phyloP scores from a whole-genome alignment of 2,329 filamentous ascomycete species.

The Chrysosphaeria jannelii region DNA sequence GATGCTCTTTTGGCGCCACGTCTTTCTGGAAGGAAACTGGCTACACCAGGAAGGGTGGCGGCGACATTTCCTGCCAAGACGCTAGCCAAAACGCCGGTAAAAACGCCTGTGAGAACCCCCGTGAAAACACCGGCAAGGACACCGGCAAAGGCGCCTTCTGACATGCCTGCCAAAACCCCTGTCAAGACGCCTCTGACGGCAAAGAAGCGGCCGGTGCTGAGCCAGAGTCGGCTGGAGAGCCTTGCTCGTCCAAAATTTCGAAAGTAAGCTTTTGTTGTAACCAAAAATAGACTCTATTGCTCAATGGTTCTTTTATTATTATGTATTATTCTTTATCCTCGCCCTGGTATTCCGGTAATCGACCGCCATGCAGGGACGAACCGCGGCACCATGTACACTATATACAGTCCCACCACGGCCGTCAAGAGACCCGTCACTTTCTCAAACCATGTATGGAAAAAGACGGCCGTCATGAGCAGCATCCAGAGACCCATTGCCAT shows the following conservation, averaged over 20 bases:
- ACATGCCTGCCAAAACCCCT: too few relatives aligned
- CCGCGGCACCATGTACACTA: slow-evolving; percentile 20
- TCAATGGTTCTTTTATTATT: background rate
- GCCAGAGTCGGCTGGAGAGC: slow-evolving; percentile 28
- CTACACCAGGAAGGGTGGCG: too few relatives aligned
- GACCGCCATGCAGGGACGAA: slow-evolving; percentile 16
- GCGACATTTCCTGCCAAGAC: background rate
- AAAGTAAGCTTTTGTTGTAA: slow-evolving; percentile 6
- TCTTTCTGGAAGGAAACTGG: slow-evolving; percentile 10
- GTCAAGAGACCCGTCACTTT: slow-evolving; percentile 33
- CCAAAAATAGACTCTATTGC: background rate
- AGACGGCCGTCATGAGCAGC: slow-evolving; percentile 93
- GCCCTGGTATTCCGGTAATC: slow-evolving; percentile 19
- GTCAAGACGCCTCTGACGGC: slow-evolving; percentile 13
- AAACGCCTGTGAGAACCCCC: too few relatives aligned
- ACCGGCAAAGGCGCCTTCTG: too few relatives aligned
- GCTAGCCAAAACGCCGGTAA: too few relatives aligned
- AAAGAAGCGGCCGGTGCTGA: slow-evolving; percentile 22
- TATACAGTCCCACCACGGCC: slow-evolving; percentile 16
- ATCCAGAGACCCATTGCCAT: slow-evolving; percentile 65
- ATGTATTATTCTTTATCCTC: too few relatives aligned
- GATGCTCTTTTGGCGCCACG: slow-evolving; percentile 21
- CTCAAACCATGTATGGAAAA: slow-evolving; percentile 97
- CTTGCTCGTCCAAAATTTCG: slow-evolving; percentile 28
- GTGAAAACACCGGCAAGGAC: too few relatives aligned